Conservation (phyloP, 768 basidiomycete species). For the Podaxis carcinomalis region DNA sequence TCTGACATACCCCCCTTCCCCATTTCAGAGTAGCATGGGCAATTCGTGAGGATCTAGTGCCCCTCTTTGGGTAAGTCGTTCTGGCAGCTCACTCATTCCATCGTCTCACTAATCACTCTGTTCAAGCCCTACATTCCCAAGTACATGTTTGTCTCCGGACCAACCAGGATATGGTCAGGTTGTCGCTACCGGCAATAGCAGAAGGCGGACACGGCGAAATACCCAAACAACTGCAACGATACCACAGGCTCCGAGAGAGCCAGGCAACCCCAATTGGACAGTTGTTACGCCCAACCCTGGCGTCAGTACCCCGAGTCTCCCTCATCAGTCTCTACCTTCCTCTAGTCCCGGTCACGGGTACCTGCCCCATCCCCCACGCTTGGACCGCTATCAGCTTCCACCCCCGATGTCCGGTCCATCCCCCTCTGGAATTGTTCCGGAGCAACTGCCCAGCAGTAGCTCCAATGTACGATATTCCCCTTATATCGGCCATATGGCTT, state of each 20-base stretch:
- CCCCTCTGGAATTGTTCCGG: not conserved
- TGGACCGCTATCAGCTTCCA: conserved; percentile 11
- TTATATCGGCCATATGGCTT: conserved; percentile 16
- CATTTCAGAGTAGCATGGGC: conserved; percentile 74
- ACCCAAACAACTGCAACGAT: conserved; percentile 31
- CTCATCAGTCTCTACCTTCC: conserved; percentile 15
- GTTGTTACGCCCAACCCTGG: conserved; percentile 37
- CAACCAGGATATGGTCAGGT: conserved; percentile 87
- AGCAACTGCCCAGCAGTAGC: not conserved
- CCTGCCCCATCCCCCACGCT: conserved; percentile 3
- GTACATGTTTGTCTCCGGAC: conserved; percentile 79
- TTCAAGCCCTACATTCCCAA: conserved; percentile 75
- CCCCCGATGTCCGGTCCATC: not conserved
- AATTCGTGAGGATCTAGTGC: conserved; percentile 80
- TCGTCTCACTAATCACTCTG: not conserved
- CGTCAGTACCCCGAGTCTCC: conserved; percentile 14
- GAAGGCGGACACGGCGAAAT: conserved; percentile 56
- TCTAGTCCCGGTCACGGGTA: conserved; percentile 9
- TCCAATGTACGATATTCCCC: conserved; percentile 23
- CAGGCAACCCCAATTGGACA: conserved; percentile 38
- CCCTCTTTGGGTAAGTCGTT: conserved; percentile 73
- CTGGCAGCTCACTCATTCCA: conserved; percentile 2
- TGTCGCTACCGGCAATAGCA: conserved; percentile 53
- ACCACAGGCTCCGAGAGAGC: conserved; percentile 26
- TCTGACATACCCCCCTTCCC: conserved; percentile 9